Percentiles rank a stretch among this genome's conserved stretches.
Conservation (phyloP, 2,329 filamentous ascomycete species). For the Beauveria medogensis region DNA sequence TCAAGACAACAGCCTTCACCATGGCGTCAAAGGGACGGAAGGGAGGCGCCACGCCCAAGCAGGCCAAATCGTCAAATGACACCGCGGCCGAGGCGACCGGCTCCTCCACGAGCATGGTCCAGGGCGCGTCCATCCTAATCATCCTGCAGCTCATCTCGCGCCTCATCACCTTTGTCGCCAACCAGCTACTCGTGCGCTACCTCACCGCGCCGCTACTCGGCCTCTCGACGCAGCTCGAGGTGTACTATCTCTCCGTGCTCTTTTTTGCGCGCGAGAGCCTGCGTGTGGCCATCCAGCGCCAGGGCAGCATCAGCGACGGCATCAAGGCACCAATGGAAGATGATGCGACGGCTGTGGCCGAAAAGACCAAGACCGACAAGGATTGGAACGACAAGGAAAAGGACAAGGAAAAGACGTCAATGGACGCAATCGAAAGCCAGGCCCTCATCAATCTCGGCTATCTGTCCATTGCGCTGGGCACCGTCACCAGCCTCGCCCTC, state of each 20-base stretch:
- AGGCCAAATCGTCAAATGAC: background rate
- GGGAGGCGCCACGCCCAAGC: background rate
- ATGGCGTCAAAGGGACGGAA: conserved; percentile 1
- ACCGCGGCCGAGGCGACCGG: background rate
- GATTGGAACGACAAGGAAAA: background rate
- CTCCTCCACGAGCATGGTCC: conserved; percentile 36
- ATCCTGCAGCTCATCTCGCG: conserved; percentile 82
- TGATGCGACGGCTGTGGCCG: background rate
- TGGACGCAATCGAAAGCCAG: conserved; percentile 44
- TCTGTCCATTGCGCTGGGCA: conserved; percentile 62
- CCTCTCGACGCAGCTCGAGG: conserved; percentile 80
- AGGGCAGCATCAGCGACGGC: conserved; percentile 27
- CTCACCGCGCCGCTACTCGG: conserved; percentile 80
- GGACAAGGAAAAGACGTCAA: background rate
- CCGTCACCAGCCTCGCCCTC: conserved; percentile 54
- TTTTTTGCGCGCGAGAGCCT: conserved; percentile 91
- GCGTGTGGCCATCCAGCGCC: conserved; percentile 82
- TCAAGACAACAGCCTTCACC: background rate
- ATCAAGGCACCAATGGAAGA: background rate
- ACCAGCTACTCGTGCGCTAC: conserved; percentile 82
- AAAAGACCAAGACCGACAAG: background rate
- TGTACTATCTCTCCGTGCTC: conserved; percentile 86
- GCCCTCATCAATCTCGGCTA: conserved; percentile 84
- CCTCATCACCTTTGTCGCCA: conserved; percentile 80
- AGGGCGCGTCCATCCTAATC: conserved; percentile 79